Percentiles rank a stretch among this genome's conserved stretches.
phyloP scores from a whole-genome alignment of 2,329 filamentous ascomycete genomes.

The Colletotrichum spaethianum region DNA sequence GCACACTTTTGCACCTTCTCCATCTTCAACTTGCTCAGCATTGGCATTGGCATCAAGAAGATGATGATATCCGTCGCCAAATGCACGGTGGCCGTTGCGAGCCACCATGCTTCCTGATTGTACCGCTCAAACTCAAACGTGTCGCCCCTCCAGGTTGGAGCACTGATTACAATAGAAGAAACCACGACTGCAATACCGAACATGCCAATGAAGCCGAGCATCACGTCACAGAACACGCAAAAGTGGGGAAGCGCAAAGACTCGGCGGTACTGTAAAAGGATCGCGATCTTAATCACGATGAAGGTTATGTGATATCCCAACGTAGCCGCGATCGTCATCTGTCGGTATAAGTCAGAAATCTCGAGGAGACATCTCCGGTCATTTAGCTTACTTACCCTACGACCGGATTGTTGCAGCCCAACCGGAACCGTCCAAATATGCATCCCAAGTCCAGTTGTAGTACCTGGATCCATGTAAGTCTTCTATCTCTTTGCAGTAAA shows the following conservation, averaged over 20 bases:
- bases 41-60: constrained; percentile 32
- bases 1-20: constrained; percentile 9
- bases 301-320: constrained; percentile 25
- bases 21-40: constrained; percentile 24
- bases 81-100: constrained; percentile 19
- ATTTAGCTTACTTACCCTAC: constrained; percentile 1
- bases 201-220: constrained; percentile 22
- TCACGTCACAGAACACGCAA: constrained; percentile 8
- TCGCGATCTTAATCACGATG: constrained; percentile 29
- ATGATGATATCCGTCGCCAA: constrained; percentile 34
- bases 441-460: constrained; percentile 7
- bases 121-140: constrained; percentile 16
- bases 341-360: neutral
- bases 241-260: constrained; percentile 20
- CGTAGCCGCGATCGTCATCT: constrained; percentile 15
- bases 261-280: constrained; percentile 28
- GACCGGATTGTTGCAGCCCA: constrained; percentile 11
- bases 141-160: constrained; percentile 24
- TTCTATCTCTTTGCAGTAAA: no score
- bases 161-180: constrained; percentile 16
- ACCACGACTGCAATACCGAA: constrained; percentile 26
- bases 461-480: constrained; percentile 8
- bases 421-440: constrained; percentile 22
- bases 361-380: no score
- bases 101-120: constrained; percentile 23